phyloP scores from a whole-genome alignment of 306 rosid genomes.

The Carpinus fangiana region DNA sequence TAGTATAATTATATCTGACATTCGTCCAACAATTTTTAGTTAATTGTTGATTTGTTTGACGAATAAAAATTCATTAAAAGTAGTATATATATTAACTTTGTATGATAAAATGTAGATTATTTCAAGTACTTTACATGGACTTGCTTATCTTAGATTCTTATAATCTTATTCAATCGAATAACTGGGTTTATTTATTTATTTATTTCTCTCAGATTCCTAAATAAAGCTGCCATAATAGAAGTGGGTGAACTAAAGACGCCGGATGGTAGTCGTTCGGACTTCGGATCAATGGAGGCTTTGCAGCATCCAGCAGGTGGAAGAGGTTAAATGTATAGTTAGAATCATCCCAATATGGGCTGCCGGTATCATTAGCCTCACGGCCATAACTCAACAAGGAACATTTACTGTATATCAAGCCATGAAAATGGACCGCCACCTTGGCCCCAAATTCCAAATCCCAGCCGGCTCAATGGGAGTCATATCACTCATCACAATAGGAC shows the following conservation, averaged over 20 bases:
- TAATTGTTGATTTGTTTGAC: no score
- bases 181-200: background rate
- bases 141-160: no score
- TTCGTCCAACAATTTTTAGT: no score
- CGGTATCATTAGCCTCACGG: constrained; percentile 41
- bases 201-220: constrained; percentile 36
- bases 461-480: constrained; percentile 61
- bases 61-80: no score
- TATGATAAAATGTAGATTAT: no score
- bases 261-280: constrained; percentile 48
- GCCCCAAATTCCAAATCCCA: constrained; percentile 66
- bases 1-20: no score
- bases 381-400: constrained; percentile 53
- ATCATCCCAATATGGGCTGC: constrained; percentile 56
- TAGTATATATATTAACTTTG: no score
- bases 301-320: constrained; percentile 70
- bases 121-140: no score
- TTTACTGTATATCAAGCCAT: constrained; percentile 65
- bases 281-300: constrained; percentile 49
- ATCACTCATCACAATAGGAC: constrained; percentile 40
- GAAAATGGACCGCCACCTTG: constrained; percentile 68
- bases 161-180: no score
- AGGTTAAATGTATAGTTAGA: constrained; percentile 51
- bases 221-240: constrained; percentile 53
- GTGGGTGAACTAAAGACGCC: constrained; percentile 45